Evolutionary conservation across 2,329 filamentous ascomycete species (phyloP), one percentile per base, ranked within the genome.

Genomic region (Calonectria ilicicola): DNA sequence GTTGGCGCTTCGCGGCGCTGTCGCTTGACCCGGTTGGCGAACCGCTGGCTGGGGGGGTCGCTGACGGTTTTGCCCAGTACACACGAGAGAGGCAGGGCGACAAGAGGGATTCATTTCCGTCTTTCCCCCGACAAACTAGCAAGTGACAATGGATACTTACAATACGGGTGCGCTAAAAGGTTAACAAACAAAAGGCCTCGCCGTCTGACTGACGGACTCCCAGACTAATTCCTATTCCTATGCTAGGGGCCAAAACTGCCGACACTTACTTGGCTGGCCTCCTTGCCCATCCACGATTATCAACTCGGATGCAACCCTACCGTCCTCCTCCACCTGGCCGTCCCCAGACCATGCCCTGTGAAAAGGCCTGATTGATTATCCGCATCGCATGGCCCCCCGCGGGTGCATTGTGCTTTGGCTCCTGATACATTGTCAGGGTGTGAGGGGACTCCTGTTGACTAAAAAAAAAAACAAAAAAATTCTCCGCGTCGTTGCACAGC

Each of bases 11-110:
- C 42, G 38, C 32, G 46, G 64, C 47, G 56, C 65, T 56, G 64
- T 67, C 71, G 63, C 67, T 65, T 70, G 71, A 67, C 70, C 71
- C 60, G 53, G 47, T 66, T 46, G 21, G 46, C 56, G 40, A 60
- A 49, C 44, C 35, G 65, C 40, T 49, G 38, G 60, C 38, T 58
- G 44, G 21, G 53, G n/a, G 53, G 32, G 32, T 32, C 29, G 29
- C 51, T 32, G 32, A 51, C 53, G 49, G 58, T 46, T 60, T 60
- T 60, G 53, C 38, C 32, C 32, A 35, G 32, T 12, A 35, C 32
- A 35, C 58, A 32, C 29, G 38, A 63, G 40, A 46, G 58, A 21
- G 58, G 21, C 15, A 46, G 23, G 53, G 32, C 21, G n/a, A 46
- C 38, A 35, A 21, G n/a, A 32, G 8, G 32, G 21, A 26, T 21